Base-by-base conservation (phyloP, 2,329 filamentous ascomycete genomes). In the Fusarium robinianum region DNA sequence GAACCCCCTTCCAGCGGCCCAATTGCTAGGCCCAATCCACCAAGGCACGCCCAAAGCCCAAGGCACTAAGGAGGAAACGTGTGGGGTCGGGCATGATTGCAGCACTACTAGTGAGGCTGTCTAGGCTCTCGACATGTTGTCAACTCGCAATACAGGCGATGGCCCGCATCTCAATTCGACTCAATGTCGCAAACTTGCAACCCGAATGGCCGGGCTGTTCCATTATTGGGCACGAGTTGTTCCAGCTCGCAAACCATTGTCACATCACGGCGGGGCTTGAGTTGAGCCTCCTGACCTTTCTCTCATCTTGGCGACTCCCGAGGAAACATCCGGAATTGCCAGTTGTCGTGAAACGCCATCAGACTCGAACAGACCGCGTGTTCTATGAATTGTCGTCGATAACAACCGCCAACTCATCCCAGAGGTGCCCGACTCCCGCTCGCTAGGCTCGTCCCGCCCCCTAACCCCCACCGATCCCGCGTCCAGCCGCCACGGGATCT, bases 61-160 rank as follows among this genome's bases (percentile, higher is more conserved):
- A 57, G 36, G 40, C 22, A 41, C 41, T 27, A 14, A 32, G 45
- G 40, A 41, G 48, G 50, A 53, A 48, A 53, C 45, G 48, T 54
- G 51, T 59, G 57, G 57, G 55, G 57, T 62, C 53, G 54, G 59
- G 59, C 59, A 62, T 54, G 52, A 62, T 50, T 58, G 59, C 59
- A 62, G 59, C 46, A 60, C 42, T 48, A 31, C 32, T 36, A 60
- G 51, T 61, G 58, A 61, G 58, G 58, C 58, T 58, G 54, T 44
- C 47, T 41, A 24, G 33, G 41, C 42, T 50, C 32, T 52, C 38
- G 58, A 60, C 58, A 61, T 58, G 58, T 52, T 60, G 45, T 52
- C 58, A 55, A 46, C 48, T 58, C 49, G 58, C 55, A 58, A 61
- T 60, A 55, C 56, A 61, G 61, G 58, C 53, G 58, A 61, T 51